Evolutionary conservation across 495 filamentous ascomycete species (phyloP).

Genomic region (Oleoguttula mirabilis): DNA sequence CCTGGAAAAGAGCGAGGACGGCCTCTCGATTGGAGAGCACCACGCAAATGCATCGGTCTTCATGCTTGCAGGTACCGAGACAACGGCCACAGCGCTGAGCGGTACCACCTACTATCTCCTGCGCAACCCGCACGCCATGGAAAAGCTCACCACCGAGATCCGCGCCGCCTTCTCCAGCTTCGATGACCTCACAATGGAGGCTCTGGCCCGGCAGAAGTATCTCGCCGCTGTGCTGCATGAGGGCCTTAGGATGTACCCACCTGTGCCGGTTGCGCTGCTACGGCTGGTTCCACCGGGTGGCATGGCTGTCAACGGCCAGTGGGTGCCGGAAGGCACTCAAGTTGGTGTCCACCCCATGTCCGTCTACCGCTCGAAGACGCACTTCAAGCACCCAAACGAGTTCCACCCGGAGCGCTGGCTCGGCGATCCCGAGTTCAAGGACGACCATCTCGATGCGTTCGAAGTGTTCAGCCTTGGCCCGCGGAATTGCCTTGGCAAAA

Average conservation of each 20-base stretch:
- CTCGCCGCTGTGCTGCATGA: slow-evolving; percentile 20
- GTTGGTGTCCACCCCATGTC: slow-evolving; percentile 16
- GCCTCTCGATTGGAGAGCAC: slow-evolving; percentile 10
- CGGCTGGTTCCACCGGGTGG: slow-evolving; percentile 37
- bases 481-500: slow-evolving; percentile 18
- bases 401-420: slow-evolving; percentile 25
- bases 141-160: slow-evolving; percentile 15
- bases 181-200: slow-evolving; percentile 18
- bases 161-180: slow-evolving; percentile 10
- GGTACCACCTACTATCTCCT: slow-evolving; percentile 20
- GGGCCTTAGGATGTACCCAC: slow-evolving; percentile 21
- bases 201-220: slow-evolving; percentile 17
- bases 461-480: slow-evolving; percentile 17
- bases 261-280: slow-evolving; percentile 31
- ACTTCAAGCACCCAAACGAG: slow-evolving; percentile 16
- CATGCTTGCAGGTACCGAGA: slow-evolving; percentile 22
- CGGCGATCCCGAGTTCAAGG: slow-evolving; percentile 11
- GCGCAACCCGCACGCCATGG: slow-evolving; percentile 7
- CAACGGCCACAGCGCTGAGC: slow-evolving; percentile 18
- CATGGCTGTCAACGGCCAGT: slow-evolving; percentile 25
- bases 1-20: slow-evolving; percentile 28
- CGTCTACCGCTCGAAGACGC: slow-evolving; percentile 5
- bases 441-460: slow-evolving; percentile 15
- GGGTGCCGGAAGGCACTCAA: slow-evolving; percentile 13
- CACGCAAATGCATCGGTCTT: slow-evolving; percentile 12